Evolutionary conservation across 2,329 filamentous ascomycete species (phyloP).

Genomic region (Talaromyces amestolkiae): DNA sequence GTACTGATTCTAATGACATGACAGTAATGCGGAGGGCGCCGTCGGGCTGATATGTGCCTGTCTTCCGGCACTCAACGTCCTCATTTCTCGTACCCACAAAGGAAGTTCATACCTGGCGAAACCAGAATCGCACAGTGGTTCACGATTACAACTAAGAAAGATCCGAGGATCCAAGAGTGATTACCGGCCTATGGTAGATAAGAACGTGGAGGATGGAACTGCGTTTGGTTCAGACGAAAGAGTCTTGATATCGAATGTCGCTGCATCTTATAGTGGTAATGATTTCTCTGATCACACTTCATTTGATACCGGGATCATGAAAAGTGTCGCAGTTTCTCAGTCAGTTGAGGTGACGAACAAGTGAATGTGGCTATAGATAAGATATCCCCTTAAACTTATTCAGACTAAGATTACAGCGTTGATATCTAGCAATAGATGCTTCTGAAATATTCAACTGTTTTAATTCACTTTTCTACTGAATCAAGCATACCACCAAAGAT

Average conservation of each 20-base stretch:
- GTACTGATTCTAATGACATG: slow-evolving; percentile 21
- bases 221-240: slow-evolving; percentile 6
- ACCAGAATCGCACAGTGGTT: not conserved
- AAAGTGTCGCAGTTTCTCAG: not conserved
- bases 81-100: slow-evolving; percentile 9
- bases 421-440: not conserved
- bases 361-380: not conserved
- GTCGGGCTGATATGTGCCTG: slow-evolving; percentile 40
- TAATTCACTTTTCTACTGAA: not conserved
- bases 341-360: not conserved
- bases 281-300: not conserved
- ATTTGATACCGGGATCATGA: not conserved
- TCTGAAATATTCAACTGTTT: not conserved
- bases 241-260: slow-evolving; percentile 1
- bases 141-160: not conserved
- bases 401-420: not conserved
- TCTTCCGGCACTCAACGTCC: slow-evolving; percentile 31
- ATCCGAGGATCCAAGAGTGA: not conserved
- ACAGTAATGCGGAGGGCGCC: slow-evolving; percentile 35
- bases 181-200: not conserved
- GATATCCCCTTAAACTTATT: no score
- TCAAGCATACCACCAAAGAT: not conserved
- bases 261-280: not conserved
- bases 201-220: not conserved
- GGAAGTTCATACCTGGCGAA: not conserved